These are phyloP conservation scores for Hortiboletus flavorubellus DNA, from an alignment of 768 basidiomycete genomes.

Conservation along the genomic window DNA sequence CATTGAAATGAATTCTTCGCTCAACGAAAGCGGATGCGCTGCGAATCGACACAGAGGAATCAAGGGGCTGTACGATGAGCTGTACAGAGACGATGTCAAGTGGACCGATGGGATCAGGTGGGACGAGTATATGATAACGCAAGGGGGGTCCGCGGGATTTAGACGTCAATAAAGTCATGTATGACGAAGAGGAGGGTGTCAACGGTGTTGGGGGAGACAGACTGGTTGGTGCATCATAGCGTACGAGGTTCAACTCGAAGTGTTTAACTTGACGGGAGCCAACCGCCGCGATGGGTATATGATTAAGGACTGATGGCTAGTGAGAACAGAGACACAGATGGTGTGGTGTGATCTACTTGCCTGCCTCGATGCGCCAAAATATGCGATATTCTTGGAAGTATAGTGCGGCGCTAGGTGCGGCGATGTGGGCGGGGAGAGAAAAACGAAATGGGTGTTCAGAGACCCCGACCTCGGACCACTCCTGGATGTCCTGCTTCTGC, in stretches of 20 bases:
- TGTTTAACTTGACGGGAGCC: conserved; percentile 67
- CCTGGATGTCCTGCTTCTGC: conserved; percentile 56
- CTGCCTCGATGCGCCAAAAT: conserved; percentile 81
- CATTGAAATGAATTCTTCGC: conserved; percentile 63
- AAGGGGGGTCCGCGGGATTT: conserved; percentile 58
- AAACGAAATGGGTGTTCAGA: conserved; percentile 71
- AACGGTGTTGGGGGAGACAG: conserved; percentile 35
- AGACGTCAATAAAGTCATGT: conserved; percentile 41
- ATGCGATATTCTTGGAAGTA: conserved; percentile 76
- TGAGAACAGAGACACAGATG: conserved; percentile 17
- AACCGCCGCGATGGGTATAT: conserved; percentile 59
- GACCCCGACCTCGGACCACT: conserved; percentile 60
- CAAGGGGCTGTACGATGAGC: conserved; percentile 57
- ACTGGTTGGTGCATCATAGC: conserved; percentile 57
- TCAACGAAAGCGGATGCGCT: conserved; percentile 65
- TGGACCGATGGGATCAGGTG: conserved; percentile 63
- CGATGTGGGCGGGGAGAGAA: conserved; percentile 56
- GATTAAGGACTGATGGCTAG: conserved; percentile 55
- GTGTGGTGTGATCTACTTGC: conserved; percentile 39
- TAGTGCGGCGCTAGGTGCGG: conserved; percentile 62
- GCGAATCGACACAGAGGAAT: conserved; percentile 55
- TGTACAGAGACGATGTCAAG: conserved; percentile 68
- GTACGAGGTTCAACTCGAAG: conserved; percentile 68
- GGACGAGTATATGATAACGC: conserved; percentile 56
- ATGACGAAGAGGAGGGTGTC: conserved; percentile 34